Conservation (phyloP, 73 alveolate genomes). For the Tetrahymena borealis region DNA sequence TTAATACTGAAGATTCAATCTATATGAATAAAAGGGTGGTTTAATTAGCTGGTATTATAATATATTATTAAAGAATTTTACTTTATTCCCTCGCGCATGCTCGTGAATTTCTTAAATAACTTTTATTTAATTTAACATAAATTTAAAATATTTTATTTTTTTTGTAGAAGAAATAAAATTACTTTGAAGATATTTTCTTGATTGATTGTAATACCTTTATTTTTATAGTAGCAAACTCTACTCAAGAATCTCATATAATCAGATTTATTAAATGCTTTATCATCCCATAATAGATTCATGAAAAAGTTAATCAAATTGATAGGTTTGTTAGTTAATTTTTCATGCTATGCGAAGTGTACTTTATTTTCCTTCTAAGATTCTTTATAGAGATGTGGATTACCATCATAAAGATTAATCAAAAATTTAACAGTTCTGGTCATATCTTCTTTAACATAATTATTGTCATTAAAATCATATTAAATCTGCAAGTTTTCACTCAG, state of each 20-base stretch:
- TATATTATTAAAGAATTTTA: too few species aligned
- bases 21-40: background rate
- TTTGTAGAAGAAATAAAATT: background rate
- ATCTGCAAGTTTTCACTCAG: constrained; percentile 24
- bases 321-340: constrained; percentile 25
- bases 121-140: background rate
- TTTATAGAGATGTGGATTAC: constrained; percentile 3
- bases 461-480: background rate
- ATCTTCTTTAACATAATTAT: background rate
- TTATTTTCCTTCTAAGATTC: constrained; percentile 5
- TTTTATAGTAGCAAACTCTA: constrained; percentile 8
- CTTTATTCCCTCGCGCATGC: background rate
- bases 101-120: background rate
- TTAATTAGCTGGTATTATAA: too few species aligned
- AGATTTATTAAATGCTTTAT: constrained; percentile 20
- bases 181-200: constrained; percentile 26
- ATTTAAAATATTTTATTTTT: too few species aligned
- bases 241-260: constrained; percentile 28
- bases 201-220: constrained; percentile 9
- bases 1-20: background rate
- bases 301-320: constrained; percentile 20
- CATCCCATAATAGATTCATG: constrained; percentile 37
- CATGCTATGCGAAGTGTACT: constrained; percentile 21
- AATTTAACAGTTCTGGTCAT: background rate
- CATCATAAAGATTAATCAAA: constrained; percentile 21